Evolutionary conservation across 2,329 filamentous ascomycete species (phyloP).

Genomic region (Clarireedia sp.): DNA sequence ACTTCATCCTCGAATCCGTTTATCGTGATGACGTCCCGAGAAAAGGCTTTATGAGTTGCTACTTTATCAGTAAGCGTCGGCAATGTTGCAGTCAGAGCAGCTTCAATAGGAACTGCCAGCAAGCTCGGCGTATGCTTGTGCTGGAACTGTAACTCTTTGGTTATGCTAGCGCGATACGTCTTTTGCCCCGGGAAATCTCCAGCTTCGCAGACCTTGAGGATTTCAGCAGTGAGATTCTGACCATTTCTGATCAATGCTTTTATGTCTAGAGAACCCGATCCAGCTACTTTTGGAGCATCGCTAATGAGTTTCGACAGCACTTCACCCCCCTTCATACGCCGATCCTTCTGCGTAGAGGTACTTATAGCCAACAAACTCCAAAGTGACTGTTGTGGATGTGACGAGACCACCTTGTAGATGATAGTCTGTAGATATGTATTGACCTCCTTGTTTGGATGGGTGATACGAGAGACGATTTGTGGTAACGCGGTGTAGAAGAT

Average conservation of each 20-base stretch:
- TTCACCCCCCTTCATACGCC: slow-evolving; percentile 45
- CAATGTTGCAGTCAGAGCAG: slow-evolving; percentile 72
- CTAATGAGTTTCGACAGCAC: slow-evolving; percentile 44
- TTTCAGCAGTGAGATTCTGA: slow-evolving; percentile 73
- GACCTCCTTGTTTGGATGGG: slow-evolving; percentile 71
- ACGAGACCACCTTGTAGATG: slow-evolving; percentile 75
- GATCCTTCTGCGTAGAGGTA: slow-evolving; percentile 68
- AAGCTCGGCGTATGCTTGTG: slow-evolving; percentile 73
- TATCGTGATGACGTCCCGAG: slow-evolving; percentile 78
- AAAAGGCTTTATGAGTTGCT: slow-evolving; percentile 77
- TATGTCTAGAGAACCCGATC: slow-evolving; percentile 50
- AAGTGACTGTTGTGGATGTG: slow-evolving; percentile 83
- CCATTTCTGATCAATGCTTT: slow-evolving; percentile 67
- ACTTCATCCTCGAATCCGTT: slow-evolving; percentile 77
- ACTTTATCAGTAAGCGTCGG: slow-evolving; percentile 66
- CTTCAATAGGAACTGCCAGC: slow-evolving; percentile 83
- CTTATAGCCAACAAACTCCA: slow-evolving; percentile 88
- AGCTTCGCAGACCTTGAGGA: slow-evolving; percentile 72
- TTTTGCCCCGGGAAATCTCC: slow-evolving; percentile 63
- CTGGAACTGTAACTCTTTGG: slow-evolving; percentile 73
- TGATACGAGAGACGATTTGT: slow-evolving; percentile 93
- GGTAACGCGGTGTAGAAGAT: slow-evolving; percentile 78
- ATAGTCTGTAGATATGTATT: slow-evolving; percentile 71
- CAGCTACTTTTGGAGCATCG: slow-evolving; percentile 39
- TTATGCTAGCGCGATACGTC: slow-evolving; percentile 63